Conservation (phyloP, 352 stramenopile genomes). For the Globisporangium camurandrum region DNA sequence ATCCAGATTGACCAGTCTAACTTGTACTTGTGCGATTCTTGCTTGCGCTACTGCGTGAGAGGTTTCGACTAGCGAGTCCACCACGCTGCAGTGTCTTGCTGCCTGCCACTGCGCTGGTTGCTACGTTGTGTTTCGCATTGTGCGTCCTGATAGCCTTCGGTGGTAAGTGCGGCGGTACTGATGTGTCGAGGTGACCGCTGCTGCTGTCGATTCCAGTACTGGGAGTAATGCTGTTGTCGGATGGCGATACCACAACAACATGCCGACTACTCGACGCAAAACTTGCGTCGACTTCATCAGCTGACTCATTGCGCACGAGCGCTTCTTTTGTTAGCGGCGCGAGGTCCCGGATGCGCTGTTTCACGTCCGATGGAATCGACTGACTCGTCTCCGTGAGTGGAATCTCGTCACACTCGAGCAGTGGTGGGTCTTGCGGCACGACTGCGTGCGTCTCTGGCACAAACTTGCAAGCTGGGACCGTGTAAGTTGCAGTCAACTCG, state of each 20-base stretch:
- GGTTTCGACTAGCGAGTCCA: slow-evolving; percentile 21
- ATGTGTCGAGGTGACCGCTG: neutral
- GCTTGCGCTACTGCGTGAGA: slow-evolving; percentile 11
- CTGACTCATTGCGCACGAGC: slow-evolving; percentile 34
- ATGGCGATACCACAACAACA: neutral
- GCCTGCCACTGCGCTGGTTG: neutral
- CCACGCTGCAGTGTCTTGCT: slow-evolving; percentile 30
- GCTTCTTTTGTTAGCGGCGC: slow-evolving; percentile 34
- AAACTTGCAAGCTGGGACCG: slow-evolving; percentile 55
- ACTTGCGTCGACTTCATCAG: slow-evolving; percentile 3
- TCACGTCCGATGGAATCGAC: slow-evolving; percentile 32
- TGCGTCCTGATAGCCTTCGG: too few relatives aligned
- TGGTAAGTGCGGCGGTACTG: too few relatives aligned
- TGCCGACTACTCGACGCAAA: neutral
- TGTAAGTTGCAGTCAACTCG: slow-evolving; percentile 56
- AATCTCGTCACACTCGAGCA: slow-evolving; percentile 50
- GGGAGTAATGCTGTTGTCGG: neutral
- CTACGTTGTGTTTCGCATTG: too few relatives aligned
- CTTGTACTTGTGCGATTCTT: neutral
- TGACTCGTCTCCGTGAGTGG: slow-evolving; percentile 48
- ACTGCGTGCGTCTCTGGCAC: slow-evolving; percentile 27
- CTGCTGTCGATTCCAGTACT: neutral
- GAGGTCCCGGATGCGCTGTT: slow-evolving; percentile 39
- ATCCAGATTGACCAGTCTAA: too few relatives aligned
- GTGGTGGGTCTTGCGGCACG: slow-evolving; percentile 39